A percentile compares a stretch with the other conserved stretches of the same genome.
Evolutionary conservation across 352 stramenopile species (phyloP).

Genomic region (Phytophthora colocasiae): DNA sequence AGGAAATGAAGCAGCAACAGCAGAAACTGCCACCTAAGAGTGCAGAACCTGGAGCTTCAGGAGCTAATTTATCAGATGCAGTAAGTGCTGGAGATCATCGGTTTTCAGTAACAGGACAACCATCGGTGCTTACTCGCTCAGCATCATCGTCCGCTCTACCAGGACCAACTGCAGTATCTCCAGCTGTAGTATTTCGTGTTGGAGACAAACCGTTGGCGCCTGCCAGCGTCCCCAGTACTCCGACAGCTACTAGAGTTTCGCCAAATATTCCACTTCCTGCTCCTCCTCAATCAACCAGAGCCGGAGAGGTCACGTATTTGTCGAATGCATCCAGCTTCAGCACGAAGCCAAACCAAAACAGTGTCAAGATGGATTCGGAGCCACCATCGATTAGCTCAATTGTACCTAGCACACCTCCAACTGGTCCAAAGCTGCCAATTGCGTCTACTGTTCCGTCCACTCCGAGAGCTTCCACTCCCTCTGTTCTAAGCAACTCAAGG

Average conservation of each 20-base stretch:
- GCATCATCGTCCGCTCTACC: constrained; percentile 40
- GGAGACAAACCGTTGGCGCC: constrained; percentile 1
- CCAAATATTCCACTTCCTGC: background rate
- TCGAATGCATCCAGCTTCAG: background rate
- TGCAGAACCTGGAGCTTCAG: background rate
- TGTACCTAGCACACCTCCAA: background rate
- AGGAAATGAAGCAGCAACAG: constrained; percentile 50
- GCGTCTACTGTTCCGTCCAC: background rate
- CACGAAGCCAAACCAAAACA: background rate
- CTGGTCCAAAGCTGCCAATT: background rate
- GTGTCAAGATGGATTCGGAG: background rate
- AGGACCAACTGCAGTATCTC: background rate
- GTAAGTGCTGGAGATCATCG: background rate
- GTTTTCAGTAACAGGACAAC: constrained; percentile 1
- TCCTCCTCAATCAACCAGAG: background rate
- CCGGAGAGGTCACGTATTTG: background rate
- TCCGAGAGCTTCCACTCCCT: background rate
- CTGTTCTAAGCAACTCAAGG: background rate
- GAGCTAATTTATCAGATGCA: background rate
- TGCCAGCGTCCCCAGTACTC: constrained; percentile 9
- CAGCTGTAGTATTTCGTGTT: background rate
- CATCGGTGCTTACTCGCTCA: constrained; percentile 28
- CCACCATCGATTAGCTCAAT: background rate
- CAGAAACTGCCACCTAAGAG: too few relatives aligned
- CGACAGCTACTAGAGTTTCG: background rate